Conservation (phyloP, 225 moss, liverwort and hornwort species). For the Straminergon stramineum region DNA sequence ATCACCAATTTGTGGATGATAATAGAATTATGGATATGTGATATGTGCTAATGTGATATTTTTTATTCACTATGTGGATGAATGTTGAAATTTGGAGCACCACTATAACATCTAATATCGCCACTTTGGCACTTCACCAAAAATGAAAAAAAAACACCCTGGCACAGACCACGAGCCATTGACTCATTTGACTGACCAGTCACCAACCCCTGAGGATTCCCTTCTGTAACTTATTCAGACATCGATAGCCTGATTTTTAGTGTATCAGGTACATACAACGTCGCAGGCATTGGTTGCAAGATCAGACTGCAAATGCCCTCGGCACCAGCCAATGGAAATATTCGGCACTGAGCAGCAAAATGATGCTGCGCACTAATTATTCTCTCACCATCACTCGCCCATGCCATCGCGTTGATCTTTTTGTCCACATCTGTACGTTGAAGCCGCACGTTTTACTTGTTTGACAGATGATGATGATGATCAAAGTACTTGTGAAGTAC, state of each 20-base stretch:
- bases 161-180: neutral
- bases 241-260: neutral
- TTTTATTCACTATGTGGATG: too few relatives aligned
- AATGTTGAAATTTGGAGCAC: too few relatives aligned
- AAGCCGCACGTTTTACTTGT: neutral
- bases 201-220: neutral
- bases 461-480: neutral
- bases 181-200: neutral
- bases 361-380: neutral
- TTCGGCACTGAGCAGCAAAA: neutral
- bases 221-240: neutral
- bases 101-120: too few relatives aligned
- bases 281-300: neutral
- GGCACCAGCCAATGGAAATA: neutral
- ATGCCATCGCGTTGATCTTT: neutral
- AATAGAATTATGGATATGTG: too few relatives aligned
- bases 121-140: too few relatives aligned
- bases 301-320: neutral
- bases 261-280: neutral
- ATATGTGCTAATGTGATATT: too few relatives aligned
- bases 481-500: neutral
- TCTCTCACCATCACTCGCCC: neutral
- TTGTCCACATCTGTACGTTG: neutral
- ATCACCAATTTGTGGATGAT: too few relatives aligned
- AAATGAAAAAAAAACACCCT: too few relatives aligned